Conservation (phyloP, 768 basidiomycete species). For the Psilocybe cubensis region DNA sequence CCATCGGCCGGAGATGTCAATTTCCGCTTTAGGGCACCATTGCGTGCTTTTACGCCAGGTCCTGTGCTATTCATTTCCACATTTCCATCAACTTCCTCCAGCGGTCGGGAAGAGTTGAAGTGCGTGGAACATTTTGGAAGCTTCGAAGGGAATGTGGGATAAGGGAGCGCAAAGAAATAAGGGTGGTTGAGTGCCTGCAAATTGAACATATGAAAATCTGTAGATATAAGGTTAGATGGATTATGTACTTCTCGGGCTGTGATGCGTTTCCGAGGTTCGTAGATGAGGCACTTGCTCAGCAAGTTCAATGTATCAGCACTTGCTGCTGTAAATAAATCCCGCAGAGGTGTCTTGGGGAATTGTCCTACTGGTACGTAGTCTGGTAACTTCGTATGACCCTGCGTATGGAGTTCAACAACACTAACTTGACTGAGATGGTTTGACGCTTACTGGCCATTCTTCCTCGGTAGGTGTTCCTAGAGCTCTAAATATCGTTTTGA, state of each 20-base stretch:
- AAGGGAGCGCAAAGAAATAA: constrained; percentile 86
- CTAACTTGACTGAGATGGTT: neutral
- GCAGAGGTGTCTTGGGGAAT: constrained; percentile 81
- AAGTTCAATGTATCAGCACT: constrained; percentile 85
- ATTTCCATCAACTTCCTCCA: constrained; percentile 82
- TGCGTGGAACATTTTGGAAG: constrained; percentile 74
- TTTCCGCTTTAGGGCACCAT: constrained; percentile 73
- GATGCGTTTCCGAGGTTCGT: constrained; percentile 85
- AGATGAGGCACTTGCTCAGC: constrained; percentile 76
- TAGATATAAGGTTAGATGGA: neutral
- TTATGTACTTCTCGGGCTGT: constrained; percentile 72
- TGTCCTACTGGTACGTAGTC: constrained; percentile 88
- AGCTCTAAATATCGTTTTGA: constrained; percentile 93
- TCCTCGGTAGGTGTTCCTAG: constrained; percentile 96
- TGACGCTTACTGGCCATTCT: constrained; percentile 86
- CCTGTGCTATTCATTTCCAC: constrained; percentile 55
- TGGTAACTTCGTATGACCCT: constrained; percentile 92
- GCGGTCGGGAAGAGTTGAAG: constrained; percentile 51
- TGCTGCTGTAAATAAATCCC: constrained; percentile 90
- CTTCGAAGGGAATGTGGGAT: constrained; percentile 87
- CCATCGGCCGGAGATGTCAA: constrained; percentile 58
- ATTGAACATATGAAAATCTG: neutral
- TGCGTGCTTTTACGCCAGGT: constrained; percentile 54
- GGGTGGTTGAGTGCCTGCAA: constrained; percentile 80
- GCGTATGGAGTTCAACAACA: neutral